phyloP scores from a whole-genome alignment of 768 basidiomycete species.

The Dioszegia crocea region DNA sequence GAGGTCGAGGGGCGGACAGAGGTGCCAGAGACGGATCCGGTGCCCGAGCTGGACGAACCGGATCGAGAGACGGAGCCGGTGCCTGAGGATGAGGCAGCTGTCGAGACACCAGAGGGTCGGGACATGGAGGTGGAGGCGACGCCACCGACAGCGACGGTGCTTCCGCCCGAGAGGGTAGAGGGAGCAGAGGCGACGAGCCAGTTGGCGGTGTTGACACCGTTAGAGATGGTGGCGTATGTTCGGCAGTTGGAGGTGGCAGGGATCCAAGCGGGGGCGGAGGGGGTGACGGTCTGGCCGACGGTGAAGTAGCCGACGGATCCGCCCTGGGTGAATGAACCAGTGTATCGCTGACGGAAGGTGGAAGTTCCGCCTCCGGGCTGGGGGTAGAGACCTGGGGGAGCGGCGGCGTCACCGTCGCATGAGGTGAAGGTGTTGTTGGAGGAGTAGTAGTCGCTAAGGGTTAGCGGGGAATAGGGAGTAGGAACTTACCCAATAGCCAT shows the following conservation, averaged over 20 bases:
- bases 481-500: slow-evolving; percentile 36
- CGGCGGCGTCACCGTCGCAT: slow-evolving; percentile 52
- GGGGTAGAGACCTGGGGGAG: slow-evolving; percentile 52
- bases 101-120: slow-evolving; percentile 38
- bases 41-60: not conserved
- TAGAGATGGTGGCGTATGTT: slow-evolving; percentile 47
- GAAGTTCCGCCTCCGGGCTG: slow-evolving; percentile 39
- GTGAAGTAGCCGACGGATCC: slow-evolving; percentile 33
- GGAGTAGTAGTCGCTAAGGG: slow-evolving; percentile 30
- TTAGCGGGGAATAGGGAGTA: not conserved
- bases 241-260: slow-evolving; percentile 51
- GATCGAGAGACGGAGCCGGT: slow-evolving; percentile 8
- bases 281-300: slow-evolving; percentile 49
- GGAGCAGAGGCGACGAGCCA: slow-evolving; percentile 34
- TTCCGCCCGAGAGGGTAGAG: slow-evolving; percentile 20
- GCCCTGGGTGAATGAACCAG: slow-evolving; percentile 43
- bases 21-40: not conserved
- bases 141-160: slow-evolving; percentile 15
- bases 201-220: slow-evolving; percentile 40
- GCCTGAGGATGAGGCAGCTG: not conserved
- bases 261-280: slow-evolving; percentile 33
- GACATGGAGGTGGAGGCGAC: slow-evolving; percentile 26
- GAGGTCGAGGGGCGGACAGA: slow-evolving; percentile 1
- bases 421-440: slow-evolving; percentile 51
- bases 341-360: slow-evolving; percentile 50